Percentiles rank a stretch among this genome's conserved stretches.
phyloP scores from a whole-genome alignment of 176 grass and related monocot species.

The Hordeum marinum region DNA sequence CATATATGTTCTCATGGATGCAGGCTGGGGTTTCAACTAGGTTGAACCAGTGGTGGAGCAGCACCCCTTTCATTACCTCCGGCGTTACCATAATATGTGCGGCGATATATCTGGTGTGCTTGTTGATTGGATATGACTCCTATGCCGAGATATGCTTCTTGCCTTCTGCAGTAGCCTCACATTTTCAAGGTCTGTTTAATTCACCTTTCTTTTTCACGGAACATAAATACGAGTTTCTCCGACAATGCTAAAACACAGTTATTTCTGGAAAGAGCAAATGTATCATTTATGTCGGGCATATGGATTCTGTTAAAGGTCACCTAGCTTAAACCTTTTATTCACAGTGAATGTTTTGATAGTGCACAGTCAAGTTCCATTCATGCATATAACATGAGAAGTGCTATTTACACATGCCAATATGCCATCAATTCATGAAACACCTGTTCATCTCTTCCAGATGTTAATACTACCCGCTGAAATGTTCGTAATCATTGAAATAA shows the following conservation, averaged over 20 bases:
- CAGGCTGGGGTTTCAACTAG: conserved; percentile 86
- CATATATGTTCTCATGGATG: neutral
- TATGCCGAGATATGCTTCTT: conserved; percentile 86
- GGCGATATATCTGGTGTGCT: conserved; percentile 71
- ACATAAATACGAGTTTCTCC: neutral
- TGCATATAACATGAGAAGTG: neutral
- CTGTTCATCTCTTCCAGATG: neutral
- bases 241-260: neutral
- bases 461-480: conserved; percentile 9
- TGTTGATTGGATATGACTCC: conserved; percentile 92
- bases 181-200: conserved; percentile 71
- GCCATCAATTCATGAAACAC: neutral
- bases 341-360: neutral
- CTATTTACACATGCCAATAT: neutral
- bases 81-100: conserved; percentile 67
- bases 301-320: neutral
- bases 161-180: conserved; percentile 64
- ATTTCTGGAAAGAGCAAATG: neutral
- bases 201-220: neutral
- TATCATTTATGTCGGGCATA: neutral
- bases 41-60: conserved; percentile 81
- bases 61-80: conserved; percentile 84
- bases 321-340: neutral
- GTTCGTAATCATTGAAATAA: neutral
- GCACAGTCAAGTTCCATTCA: neutral